Evolutionary conservation across 345 rosid species (phyloP), one percentile per base, ranked within the genome.

Genomic region (Salix caprea): DNA sequence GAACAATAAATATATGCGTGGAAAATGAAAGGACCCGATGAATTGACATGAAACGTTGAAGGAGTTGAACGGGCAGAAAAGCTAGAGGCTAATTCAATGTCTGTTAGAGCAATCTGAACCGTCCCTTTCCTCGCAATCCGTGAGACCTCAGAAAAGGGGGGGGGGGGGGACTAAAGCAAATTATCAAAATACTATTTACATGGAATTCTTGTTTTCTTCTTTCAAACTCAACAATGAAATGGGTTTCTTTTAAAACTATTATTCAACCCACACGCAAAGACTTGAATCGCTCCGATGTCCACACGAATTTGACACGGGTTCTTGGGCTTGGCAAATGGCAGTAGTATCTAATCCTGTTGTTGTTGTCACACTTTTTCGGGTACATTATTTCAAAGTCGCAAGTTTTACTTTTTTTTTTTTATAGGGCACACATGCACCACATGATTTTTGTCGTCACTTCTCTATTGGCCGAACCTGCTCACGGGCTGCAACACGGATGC

Each of bases 361-460:
- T 56, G 13, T 30, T 79, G 71, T 83, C 83, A 73, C 30, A n/a
- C 73, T 26, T 75, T 58, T 66, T 13, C 67, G 32, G 67, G 21
- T 39, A 13, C 54, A n/a, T 26, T 67, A n/a, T 70, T 69, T 66
- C 62, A n/a, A 73, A 24, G 32, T 44, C 24, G 28, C 23, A 12
- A 14, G 15, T 23, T 39, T 15, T 8, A 23, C 7, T 34, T 39
- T 10, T 28, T 4, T 52, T 30, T 30, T 30, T 28, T 28, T 28
- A 2, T 2, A 32, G 32, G 23, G 1, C n/a, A 44, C 85, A 77
- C 82, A 73, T 73, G 80, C 42, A 48, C 85, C 77, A 70, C 82
- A 75, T 82, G 84, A 72, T 48, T 15, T 64, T 72, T 65, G 60
- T 75, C 81, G 34, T 52, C 3, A 8, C 14, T 11, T 39, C 7